Evolutionary conservation across 2,329 filamentous ascomycete genomes (phyloP), one percentile per base, ranked within the genome.

Genomic region (Trichoderma sp.): DNA sequence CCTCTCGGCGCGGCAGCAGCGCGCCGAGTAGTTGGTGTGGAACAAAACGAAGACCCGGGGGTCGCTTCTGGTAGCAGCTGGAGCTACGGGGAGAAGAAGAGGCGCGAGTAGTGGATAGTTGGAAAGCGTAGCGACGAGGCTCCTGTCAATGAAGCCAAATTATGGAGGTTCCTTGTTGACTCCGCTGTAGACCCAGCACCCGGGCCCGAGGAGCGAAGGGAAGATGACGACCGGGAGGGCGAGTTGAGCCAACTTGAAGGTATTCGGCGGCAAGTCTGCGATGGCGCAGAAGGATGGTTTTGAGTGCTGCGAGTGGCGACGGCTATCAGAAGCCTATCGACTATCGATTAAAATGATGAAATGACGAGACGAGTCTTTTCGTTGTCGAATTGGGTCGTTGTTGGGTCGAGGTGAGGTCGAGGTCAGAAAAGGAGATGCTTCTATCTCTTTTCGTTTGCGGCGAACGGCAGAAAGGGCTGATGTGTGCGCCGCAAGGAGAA

Each of bases 121-220:
- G 31, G 29, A 24, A 5, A 4, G 47, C 40, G 21, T 21, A 13
- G 47, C 10, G 47, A 49, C 13, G 11, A 24, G n/a, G 19, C 33
- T 43, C 21, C 37, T 57, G 67, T 57, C 67, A 52, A 59, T 53
- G 13, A 49, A 68, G 67, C 71, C 74, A 75, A 95, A 84, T 97
- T 98, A 98, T 87, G 95, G 95, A 81, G 96, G 95, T 85, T 97
- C 95, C 86, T 94, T 96, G 87, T 96, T 93, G 86, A 94, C 92
- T 91, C 95, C 94, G 87, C 90, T 90, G 83, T 95, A 95, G 89
- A 96, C 94, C 94, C 94, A 93, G 87, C 90, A 90, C 81, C 90
- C 90, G 83, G 94, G 95, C 87, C 93, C 93, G 82, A 95, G 91
- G 85, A 97, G 92, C 88, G 93, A 94, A 78, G 91, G 86, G 84